Evolutionary conservation across 139 green algal species (phyloP).

Genomic region (Limnomonas spitsbergensis): DNA sequence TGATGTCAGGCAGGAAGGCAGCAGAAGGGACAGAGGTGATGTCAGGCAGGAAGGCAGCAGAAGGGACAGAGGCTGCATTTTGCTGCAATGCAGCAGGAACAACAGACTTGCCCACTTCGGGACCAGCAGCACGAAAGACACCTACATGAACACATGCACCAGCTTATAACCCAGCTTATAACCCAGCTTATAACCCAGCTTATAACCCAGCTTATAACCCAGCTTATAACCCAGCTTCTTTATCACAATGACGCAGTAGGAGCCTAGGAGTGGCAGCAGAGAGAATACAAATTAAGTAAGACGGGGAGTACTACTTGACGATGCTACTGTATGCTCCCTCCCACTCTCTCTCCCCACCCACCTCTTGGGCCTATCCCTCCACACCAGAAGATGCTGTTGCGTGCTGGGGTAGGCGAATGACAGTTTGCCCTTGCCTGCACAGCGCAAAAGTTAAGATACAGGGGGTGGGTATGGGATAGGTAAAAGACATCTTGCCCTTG

Average conservation of each 20-base stretch:
- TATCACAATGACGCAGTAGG: no score
- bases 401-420: conserved; percentile 87
- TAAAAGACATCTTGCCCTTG: no score
- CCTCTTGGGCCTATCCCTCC: conserved; percentile 77
- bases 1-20: background rate
- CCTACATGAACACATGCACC: no score
- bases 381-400: conserved; percentile 96
- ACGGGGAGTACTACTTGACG: background rate
- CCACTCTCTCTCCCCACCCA: conserved; percentile 31
- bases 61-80: background rate
- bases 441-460: no score
- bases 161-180: no score
- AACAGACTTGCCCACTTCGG: background rate
- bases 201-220: no score
- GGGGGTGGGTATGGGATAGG: no score
- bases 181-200: no score
- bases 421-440: conserved; percentile 68
- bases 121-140: no score
- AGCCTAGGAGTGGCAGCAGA: conserved; percentile 1
- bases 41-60: background rate
- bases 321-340: no score
- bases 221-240: no score
- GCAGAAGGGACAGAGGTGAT: background rate
- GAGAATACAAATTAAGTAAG: background rate
- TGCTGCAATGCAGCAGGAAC: background rate